Evolutionary conservation across 345 rosid species (phyloP).

Genomic region (Lumnitzera racemosa): DNA sequence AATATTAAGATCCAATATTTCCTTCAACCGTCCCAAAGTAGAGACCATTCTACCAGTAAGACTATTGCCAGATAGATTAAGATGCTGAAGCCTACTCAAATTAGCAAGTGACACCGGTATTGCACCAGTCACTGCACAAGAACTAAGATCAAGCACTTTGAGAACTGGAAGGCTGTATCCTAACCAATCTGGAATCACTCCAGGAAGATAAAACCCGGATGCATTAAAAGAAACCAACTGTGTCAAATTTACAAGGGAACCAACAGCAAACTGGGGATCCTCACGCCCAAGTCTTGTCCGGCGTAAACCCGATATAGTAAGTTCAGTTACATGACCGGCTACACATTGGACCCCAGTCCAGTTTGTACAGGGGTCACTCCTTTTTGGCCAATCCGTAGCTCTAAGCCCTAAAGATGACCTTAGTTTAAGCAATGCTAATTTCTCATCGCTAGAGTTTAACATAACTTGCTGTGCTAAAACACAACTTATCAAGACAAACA

Average conservation of each 20-base stretch:
- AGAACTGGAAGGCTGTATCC: conserved; percentile 36
- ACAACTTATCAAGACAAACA: conserved; percentile 21
- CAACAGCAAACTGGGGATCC: conserved; percentile 45
- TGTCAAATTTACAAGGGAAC: conserved; percentile 43
- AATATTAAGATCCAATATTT: conserved; percentile 39
- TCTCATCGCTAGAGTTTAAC: conserved; percentile 26
- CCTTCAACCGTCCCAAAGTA: conserved; percentile 30
- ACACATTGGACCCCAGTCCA: conserved; percentile 53
- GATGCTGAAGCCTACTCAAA: conserved; percentile 27
- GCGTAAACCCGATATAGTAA: conserved; percentile 47
- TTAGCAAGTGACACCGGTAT: conserved; percentile 49
- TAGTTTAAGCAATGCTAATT: conserved; percentile 45
- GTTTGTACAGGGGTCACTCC: conserved; percentile 37
- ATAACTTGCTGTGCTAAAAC: conserved; percentile 22
- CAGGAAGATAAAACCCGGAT: conserved; percentile 55
- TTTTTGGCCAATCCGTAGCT: conserved; percentile 53
- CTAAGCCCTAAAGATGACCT: conserved; percentile 60
- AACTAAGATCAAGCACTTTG: conserved; percentile 53
- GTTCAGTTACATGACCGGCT: conserved; percentile 34
- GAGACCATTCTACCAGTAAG: conserved; percentile 37
- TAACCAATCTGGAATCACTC: conserved; percentile 56
- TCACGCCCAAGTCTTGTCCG: conserved; percentile 45
- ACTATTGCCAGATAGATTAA: conserved; percentile 36
- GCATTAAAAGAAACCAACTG: conserved; percentile 48
- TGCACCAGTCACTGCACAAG: conserved; percentile 36